These are phyloP conservation scores for Apostasia shenzhenica DNA, from an alignment of 106 monocot species.

Conservation along the genomic window DNA sequence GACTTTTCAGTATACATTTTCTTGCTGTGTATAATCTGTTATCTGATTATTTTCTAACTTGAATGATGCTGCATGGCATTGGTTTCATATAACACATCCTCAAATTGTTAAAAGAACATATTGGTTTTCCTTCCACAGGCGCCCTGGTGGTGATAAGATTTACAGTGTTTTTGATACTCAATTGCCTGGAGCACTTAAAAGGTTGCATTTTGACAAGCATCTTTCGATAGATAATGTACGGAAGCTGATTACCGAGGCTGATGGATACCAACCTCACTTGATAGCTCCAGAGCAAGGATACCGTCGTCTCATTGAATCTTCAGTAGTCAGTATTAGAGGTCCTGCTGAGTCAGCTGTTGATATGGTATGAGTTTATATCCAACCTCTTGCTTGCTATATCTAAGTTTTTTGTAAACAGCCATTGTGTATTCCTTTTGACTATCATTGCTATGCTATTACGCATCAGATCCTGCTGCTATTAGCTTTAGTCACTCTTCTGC, in stretches of 20 bases:
- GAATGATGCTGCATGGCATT: too few species aligned
- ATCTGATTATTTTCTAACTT: too few species aligned
- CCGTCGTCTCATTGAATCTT: conserved; percentile 50
- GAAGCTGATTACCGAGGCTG: conserved; percentile 57
- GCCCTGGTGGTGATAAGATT: neutral
- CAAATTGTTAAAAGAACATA: too few species aligned
- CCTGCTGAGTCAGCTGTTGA: conserved; percentile 61
- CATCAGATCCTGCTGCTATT: too few species aligned
- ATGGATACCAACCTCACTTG: conserved; percentile 16
- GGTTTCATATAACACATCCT: too few species aligned
- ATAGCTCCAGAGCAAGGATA: conserved; percentile 7
- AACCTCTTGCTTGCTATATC: neutral
- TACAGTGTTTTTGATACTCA: conserved; percentile 43
- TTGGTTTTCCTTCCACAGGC: neutral
- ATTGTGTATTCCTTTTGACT: neutral
- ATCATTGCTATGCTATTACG: too few species aligned
- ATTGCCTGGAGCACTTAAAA: conserved; percentile 54
- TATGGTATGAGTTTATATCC: conserved; percentile 20
- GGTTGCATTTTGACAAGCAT: conserved; percentile 58
- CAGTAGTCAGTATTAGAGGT: conserved; percentile 41
- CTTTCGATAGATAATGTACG: conserved; percentile 56
- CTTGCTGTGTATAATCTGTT: too few species aligned
- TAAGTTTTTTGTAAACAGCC: too few species aligned
- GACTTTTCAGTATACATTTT: too few species aligned
- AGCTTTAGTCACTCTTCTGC: too few species aligned